Percentiles rank a stretch among this genome's conserved stretches.
Conservation (phyloP, 139 green algal genomes). For the Picochlorum sp. region DNA sequence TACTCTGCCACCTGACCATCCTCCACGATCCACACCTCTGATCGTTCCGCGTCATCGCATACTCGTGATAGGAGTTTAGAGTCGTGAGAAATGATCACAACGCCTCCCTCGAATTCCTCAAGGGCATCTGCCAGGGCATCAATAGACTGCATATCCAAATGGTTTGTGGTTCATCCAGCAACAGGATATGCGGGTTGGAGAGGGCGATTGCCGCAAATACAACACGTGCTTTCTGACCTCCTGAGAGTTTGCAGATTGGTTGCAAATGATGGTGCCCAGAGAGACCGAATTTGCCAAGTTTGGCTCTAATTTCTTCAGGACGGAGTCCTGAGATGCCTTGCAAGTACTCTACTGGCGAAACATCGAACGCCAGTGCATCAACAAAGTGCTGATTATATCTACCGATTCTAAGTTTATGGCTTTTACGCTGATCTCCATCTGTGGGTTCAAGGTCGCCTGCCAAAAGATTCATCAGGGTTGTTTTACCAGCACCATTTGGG, state of each 20-base stretch:
- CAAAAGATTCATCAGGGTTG: conserved; percentile 97
- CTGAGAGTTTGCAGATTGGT: conserved; percentile 94
- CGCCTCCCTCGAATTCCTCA: conserved; percentile 87
- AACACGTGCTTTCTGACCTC: conserved; percentile 94
- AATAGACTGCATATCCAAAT: conserved; percentile 98
- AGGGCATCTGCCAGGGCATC: conserved; percentile 90
- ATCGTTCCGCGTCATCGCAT: conserved; percentile 85
- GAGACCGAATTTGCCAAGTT: conserved; percentile 86
- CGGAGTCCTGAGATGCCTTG: conserved; percentile 57
- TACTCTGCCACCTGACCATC: conserved; percentile 80
- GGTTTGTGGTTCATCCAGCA: conserved; percentile 94
- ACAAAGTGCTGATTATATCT: conserved; percentile 98
- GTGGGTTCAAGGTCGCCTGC: conserved; percentile 84
- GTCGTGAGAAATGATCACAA: conserved; percentile 97
- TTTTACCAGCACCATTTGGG: conserved; percentile 86
- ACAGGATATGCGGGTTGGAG: conserved; percentile 83
- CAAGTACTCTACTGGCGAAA: conserved; percentile 92
- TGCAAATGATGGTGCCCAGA: conserved; percentile 89
- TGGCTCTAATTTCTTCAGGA: conserved; percentile 81
- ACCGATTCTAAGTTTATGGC: conserved; percentile 90
- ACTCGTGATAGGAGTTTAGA: conserved; percentile 81
- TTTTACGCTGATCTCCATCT: conserved; percentile 72
- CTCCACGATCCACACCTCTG: conserved; percentile 92
- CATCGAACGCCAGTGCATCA: conserved; percentile 88
- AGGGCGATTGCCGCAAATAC: conserved; percentile 94